Base-by-base conservation (phyloP, 495 filamentous ascomycete genomes). In the Penicillium psychrofluorescens region DNA sequence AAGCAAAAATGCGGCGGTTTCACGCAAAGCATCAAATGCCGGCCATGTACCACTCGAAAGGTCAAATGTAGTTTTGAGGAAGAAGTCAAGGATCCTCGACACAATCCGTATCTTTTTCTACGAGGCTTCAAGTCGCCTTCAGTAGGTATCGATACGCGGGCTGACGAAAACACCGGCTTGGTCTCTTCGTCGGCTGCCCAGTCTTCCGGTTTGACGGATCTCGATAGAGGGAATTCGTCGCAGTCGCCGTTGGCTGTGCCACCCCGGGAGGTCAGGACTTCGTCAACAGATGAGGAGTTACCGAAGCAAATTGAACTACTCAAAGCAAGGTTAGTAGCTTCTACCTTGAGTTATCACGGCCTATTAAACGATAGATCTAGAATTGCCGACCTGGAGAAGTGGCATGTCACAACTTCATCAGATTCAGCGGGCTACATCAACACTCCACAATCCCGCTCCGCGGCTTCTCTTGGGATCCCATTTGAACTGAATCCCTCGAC, bases 1-100 rank as follows among this genome's bases (percentile, higher is more conserved):
- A 43, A 43, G 41, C 41, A 43, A 11, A 43, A 43, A 12, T 43
- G 41, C 13, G 41, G 41, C 22, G 41, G 41, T 9, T 36, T 43
- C 9, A 43, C 41, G 7, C 32, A 36, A 14, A 29, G 41, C 14
- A 35, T 43, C 13, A 43, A 43, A 11, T 43, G 41, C 29, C 41
- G 41, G 22, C 41, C 41, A 29, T 43, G 41, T n/a, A 36, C 41
- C 4, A 35, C 7, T 36, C 33, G 41, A 9, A 43, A 43, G 29
- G 41, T 43, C 15, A 43, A 43, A 29, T 43, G 41, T 13, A 43
- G 41, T 22, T 43, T 43, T 16, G 32, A 43, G 10, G 41, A 43
- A 11, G 41, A 43, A 27, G 32, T 43, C 32, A 43, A 43, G 22
- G 22, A 22, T 22, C 22, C 22, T 3, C 22, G 22, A 29, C 22